Base-by-base conservation (phyloP, 495 filamentous ascomycete species). In the Corynascus novoguineensis region DNA sequence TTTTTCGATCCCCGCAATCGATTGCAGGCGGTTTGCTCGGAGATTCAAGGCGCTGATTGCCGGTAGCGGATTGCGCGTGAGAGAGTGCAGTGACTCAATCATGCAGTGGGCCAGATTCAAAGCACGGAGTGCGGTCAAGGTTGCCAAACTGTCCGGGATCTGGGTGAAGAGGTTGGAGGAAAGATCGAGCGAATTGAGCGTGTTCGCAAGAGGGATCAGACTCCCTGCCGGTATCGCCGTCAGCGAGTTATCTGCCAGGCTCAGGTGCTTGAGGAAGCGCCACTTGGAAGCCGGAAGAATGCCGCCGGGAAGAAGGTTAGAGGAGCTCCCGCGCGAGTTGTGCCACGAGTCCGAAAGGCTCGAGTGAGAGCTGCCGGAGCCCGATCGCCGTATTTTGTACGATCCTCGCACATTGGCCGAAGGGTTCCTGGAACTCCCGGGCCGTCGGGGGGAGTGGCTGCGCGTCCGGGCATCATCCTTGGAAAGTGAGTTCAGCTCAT, bases 31-130 rank as follows among this genome's bases (percentile, higher is more conserved):
- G 69, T 98, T 98, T 21, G 82, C 86, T 42, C 93, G 86, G 42
- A 98, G 81, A 66, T 97, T 97, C 60, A 98, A 79, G 21, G 90
- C 90, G 4, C 87, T 92, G 59, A 97, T 96, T 46, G 93, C 92
- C 15, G 93, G 92, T 4, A 98, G 79, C 29, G 93, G 92, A 67
- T 86, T 91, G 54, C 88, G 82, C 2, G 84, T 83, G 17, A 98
- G 75, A 4, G 92, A 96, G 62, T 95, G 90, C 55, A 98, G 75
- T 31, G 90, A 95, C 52, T 93, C 89, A 48, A 98, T 96, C 92
- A 97, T 96, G 78, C 93, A 97, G 64, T 90, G 85, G 14, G 92
- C 92, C 27, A 98, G 77, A 64, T 98, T 97, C 45, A 98, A 73
- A 24, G 93, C 91, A 45, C 89, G 82, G 22, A 98, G 79, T 21